Conservation (phyloP, 2,329 filamentous ascomycete genomes). For the Rhynchosporium graminicola region DNA sequence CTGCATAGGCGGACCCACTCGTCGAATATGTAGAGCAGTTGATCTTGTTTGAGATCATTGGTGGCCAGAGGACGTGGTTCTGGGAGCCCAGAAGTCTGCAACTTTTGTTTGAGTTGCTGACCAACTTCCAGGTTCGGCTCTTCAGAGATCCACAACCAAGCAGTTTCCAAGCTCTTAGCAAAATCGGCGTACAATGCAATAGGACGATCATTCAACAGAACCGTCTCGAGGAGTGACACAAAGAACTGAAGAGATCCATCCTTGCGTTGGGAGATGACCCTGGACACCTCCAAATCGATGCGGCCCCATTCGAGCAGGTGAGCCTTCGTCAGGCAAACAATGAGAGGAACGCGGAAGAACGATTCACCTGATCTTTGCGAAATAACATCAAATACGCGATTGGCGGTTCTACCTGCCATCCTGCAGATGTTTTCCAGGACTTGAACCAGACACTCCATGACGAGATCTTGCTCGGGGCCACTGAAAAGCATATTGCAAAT, state of each 20-base stretch:
- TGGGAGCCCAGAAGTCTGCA: constrained; percentile 55
- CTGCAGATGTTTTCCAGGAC: constrained; percentile 62
- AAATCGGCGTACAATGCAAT: constrained; percentile 84
- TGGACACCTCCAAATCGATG: constrained; percentile 72
- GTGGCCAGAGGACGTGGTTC: constrained; percentile 54
- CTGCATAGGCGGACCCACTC: constrained; percentile 88
- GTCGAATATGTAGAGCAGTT: constrained; percentile 92
- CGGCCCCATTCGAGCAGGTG: constrained; percentile 63
- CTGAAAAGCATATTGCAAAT: constrained; percentile 59
- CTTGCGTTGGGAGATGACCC: constrained; percentile 70
- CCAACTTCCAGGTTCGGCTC: constrained; percentile 66
- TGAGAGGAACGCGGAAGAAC: constrained; percentile 59
- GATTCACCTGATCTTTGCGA: constrained; percentile 56
- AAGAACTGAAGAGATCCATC: constrained; percentile 75
- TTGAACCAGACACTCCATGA: constrained; percentile 63
- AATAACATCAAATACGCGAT: constrained; percentile 57
- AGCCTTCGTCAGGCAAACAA: constrained; percentile 58
- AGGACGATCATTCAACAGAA: constrained; percentile 76
- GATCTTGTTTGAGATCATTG: constrained; percentile 70
- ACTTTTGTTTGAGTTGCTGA: constrained; percentile 69
- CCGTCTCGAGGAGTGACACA: constrained; percentile 74
- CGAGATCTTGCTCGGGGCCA: constrained; percentile 51
- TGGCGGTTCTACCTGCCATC: constrained; percentile 54
- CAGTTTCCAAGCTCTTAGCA: constrained; percentile 75
- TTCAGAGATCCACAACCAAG: constrained; percentile 78